Evolutionary conservation across 441 rosid genomes (phyloP).

Genomic region (Gossypium schwendimanii): DNA sequence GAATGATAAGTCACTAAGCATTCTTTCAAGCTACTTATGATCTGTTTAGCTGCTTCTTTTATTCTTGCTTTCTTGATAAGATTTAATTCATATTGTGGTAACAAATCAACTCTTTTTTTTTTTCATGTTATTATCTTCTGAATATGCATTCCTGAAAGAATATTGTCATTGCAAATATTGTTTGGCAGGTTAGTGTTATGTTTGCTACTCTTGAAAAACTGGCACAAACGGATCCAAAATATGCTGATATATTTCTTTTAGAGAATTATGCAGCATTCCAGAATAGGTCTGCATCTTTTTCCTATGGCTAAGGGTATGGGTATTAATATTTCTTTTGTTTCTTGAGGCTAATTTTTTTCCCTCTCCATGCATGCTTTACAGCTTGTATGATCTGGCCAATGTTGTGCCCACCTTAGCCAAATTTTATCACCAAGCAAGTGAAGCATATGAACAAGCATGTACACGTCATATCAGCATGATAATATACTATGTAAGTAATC

Average conservation of each 20-base stretch:
- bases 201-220: constrained; percentile 89
- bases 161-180: constrained; percentile 17
- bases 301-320: not conserved
- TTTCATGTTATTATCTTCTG: not conserved
- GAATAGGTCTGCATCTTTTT: constrained; percentile 49
- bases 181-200: constrained; percentile 87
- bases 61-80: not conserved
- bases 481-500: constrained; percentile 70
- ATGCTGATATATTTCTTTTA: constrained; percentile 80
- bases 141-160: not conserved
- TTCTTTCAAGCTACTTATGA: not conserved
- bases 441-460: constrained; percentile 97
- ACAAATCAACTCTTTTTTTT: not conserved
- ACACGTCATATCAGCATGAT: constrained; percentile 92
- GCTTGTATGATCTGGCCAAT: constrained; percentile 96
- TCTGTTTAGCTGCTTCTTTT: not conserved
- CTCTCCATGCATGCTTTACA: constrained; percentile 28
- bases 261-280: constrained; percentile 99
- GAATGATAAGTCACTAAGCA: not conserved
- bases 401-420: constrained; percentile 94
- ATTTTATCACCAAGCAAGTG: constrained; percentile 98
- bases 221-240: constrained; percentile 86
- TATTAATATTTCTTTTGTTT: constrained; percentile 1
- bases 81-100: not conserved
- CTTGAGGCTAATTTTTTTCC: not conserved